Percentiles rank a stretch among this genome's conserved stretches.
Evolutionary conservation across 148 eudicot species (phyloP).

Genomic region (Camellia sinensis): DNA sequence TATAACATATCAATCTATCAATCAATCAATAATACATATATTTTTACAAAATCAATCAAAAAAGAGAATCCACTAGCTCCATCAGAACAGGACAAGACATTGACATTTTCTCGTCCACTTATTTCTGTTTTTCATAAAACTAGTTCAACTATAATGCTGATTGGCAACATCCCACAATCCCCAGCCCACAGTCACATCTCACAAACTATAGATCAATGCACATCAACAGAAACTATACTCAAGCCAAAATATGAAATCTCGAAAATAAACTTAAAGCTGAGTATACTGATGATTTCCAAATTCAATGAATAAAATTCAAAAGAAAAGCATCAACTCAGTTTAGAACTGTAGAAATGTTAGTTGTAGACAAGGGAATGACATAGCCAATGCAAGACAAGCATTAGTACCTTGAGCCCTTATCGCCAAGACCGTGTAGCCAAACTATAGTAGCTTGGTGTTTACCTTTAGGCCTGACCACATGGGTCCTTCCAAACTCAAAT

Average conservation of each 20-base stretch:
- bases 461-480: conserved; percentile 85
- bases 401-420: conserved; percentile 73
- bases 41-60: too few species aligned
- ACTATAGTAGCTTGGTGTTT: conserved; percentile 77
- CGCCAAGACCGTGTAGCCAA: conserved; percentile 90
- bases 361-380: neutral
- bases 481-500: conserved; percentile 74
- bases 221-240: neutral
- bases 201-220: neutral
- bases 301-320: neutral
- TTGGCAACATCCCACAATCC: neutral
- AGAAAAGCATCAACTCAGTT: neutral
- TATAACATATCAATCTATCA: too few species aligned
- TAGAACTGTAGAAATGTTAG: neutral
- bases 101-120: neutral
- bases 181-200: neutral
- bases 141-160: neutral
- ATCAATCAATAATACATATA: too few species aligned
- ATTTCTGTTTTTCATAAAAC: neutral
- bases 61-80: conserved; percentile 1
- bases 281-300: neutral
- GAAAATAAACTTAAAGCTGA: neutral
- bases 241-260: neutral
- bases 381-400: neutral
- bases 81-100: neutral